Base-by-base conservation (phyloP, 2,329 filamentous ascomycete species). In the Endothia cerciana region DNA sequence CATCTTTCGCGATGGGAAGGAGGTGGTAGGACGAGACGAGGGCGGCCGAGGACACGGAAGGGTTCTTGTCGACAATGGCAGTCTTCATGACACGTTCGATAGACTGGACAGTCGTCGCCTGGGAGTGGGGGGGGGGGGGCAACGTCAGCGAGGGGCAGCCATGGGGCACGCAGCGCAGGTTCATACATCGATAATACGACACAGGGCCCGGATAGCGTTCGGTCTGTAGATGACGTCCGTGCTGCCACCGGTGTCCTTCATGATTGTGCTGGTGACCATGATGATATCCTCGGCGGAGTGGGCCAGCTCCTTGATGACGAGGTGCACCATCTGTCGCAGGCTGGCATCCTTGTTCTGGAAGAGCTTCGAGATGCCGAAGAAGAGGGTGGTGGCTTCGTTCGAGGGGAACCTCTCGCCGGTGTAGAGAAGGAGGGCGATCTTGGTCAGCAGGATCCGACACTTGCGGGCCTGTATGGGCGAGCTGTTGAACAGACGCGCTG, bases 321-420 rank as follows among this genome's bases (percentile, higher is more conserved):
- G 86, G 82, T 98, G 97, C 61, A 99, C 94, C 94, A 98, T 97
- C 84, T 99, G 95, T 75, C 95, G 93, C 77, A 99, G 85, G 74
- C 93, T 94, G 74, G 94, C 91, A 90, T 99, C 95, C 81, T 97
- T 98, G 82, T 98, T 98, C 85, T 98, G 94, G 86, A 99, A 99
- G 68, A 98, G 87, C 86, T 98, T 98, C 69, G 94, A 98, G 79
- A 97, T 98, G 73, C 94, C 94, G 78, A 98, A 98, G 88, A 99
- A 99, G 71, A 99, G 91, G 58, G 93, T 94, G 40, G 95, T 98
- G 72, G 95, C 95, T 87, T 99, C 95, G 77, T 97, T 96, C 67
- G 91, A 94, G 56, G 94, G 94, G 84, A 98, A 99, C 77, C 90
- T 93, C 83, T 99, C 95, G 73, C 95, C 95, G 25, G 93, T 98